A percentile compares a stretch with the other conserved stretches of the same genome.
Conservation (phyloP, 2,329 filamentous ascomycete genomes). For the Stemphylium beticola region DNA sequence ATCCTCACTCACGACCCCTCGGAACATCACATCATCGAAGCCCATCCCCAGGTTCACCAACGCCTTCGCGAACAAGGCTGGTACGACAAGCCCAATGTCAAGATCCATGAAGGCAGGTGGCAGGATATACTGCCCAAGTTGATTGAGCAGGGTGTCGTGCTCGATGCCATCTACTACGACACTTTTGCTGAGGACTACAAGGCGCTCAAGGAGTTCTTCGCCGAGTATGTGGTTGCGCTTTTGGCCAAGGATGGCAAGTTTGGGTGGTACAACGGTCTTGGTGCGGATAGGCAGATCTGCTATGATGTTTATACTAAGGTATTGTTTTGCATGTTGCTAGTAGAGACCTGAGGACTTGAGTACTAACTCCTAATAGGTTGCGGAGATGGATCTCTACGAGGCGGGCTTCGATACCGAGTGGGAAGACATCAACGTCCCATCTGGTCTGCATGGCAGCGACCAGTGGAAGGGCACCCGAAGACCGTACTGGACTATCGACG, state of each 20-base stretch:
- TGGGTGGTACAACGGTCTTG: conserved; percentile 49
- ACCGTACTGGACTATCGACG: conserved; percentile 48
- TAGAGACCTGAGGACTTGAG: background rate
- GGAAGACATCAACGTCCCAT: conserved; percentile 45
- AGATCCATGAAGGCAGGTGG: conserved; percentile 76
- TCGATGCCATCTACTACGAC: conserved; percentile 69
- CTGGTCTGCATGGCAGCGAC: conserved; percentile 42
- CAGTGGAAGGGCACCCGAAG: conserved; percentile 45
- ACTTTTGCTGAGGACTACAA: conserved; percentile 49
- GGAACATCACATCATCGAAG: conserved; percentile 84
- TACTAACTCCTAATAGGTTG: conserved; percentile 30
- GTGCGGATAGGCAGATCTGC: conserved; percentile 49
- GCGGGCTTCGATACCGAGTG: conserved; percentile 46
- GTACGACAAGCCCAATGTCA: conserved; percentile 65
- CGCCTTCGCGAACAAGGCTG: conserved; percentile 72
- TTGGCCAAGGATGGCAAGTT: conserved; percentile 43
- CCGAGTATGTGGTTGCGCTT: conserved; percentile 45
- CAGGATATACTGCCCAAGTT: conserved; percentile 77
- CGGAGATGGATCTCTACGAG: conserved; percentile 46
- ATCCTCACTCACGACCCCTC: conserved; percentile 72
- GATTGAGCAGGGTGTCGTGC: conserved; percentile 70
- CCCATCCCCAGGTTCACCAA: conserved; percentile 76
- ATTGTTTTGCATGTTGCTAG: background rate
- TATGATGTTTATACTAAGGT: conserved; percentile 50
- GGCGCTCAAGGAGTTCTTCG: conserved; percentile 47